Conservation (phyloP, 2,329 filamentous ascomycete genomes). For the Phialocephala subalpina region DNA sequence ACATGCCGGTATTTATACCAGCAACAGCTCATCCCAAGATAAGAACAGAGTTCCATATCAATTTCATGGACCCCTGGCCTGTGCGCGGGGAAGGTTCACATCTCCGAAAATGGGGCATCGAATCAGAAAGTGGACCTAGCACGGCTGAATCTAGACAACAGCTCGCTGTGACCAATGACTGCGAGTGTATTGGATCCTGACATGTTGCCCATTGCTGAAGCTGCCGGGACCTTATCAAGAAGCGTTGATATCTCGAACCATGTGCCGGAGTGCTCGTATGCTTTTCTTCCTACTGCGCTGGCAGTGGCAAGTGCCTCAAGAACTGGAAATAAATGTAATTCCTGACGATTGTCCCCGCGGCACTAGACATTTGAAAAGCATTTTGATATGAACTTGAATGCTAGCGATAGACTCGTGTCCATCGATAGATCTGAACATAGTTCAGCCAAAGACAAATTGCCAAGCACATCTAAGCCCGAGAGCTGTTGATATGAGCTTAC, state of each 20-base stretch:
- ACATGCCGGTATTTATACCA: background rate
- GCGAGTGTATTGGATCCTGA: background rate
- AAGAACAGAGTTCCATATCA: background rate
- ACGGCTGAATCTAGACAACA: background rate
- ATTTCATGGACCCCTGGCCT: background rate
- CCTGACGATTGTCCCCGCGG: too few relatives aligned
- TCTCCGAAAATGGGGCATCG: conserved; percentile 4
- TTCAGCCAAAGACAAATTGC: too few relatives aligned
- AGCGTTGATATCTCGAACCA: background rate
- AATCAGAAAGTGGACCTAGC: background rate
- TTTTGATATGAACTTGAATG: too few relatives aligned
- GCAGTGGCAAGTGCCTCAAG: too few relatives aligned
- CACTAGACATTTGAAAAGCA: too few relatives aligned
- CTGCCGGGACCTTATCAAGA: background rate
- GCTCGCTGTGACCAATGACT: background rate
- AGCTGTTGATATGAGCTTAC: too few relatives aligned
- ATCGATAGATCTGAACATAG: too few relatives aligned
- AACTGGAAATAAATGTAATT: too few relatives aligned
- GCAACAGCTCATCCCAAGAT: conserved; percentile 1
- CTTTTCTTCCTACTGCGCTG: background rate
- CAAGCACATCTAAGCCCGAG: too few relatives aligned
- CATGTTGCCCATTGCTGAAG: background rate
- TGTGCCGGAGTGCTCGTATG: background rate
- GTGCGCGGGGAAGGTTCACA: background rate
- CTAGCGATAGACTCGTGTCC: too few relatives aligned